phyloP scores from a whole-genome alignment of 2,329 filamentous ascomycete genomes.

The Aphanoascus verrucosus region DNA sequence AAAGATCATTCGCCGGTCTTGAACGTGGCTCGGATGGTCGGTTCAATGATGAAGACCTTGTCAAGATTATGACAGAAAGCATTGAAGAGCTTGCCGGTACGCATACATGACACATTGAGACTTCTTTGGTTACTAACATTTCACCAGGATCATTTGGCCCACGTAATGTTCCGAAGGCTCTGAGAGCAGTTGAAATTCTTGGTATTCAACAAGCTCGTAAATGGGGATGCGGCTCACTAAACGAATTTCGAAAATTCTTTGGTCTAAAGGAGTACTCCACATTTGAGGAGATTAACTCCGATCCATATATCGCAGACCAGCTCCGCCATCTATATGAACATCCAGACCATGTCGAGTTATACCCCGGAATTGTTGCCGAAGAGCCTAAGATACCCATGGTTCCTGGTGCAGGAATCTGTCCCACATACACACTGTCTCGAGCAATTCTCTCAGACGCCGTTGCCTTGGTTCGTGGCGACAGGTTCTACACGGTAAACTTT shows the following conservation, averaged over 20 bases:
- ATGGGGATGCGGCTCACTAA: constrained; percentile 44
- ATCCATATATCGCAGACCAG: constrained; percentile 45
- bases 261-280: constrained; percentile 46
- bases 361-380: constrained; percentile 51
- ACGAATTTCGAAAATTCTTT: constrained; percentile 54
- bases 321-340: constrained; percentile 52
- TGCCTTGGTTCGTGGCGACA: constrained; percentile 33
- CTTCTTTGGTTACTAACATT: not conserved
- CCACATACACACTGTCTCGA: constrained; percentile 30
- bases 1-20: constrained; percentile 53
- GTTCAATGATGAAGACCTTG: constrained; percentile 60
- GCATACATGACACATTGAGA: accelerated
- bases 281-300: constrained; percentile 50
- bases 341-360: constrained; percentile 58
- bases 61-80: constrained; percentile 50
- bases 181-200: constrained; percentile 66
- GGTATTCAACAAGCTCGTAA: constrained; percentile 65
- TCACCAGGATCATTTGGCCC: constrained; percentile 42
- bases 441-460: constrained; percentile 37
- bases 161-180: constrained; percentile 59
- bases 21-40: constrained; percentile 49
- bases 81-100: constrained; percentile 62
- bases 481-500: constrained; percentile 30
- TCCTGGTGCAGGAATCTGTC: constrained; percentile 31
- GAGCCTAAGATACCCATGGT: constrained; percentile 30